Base-by-base conservation (phyloP, 805 yeast species). In the Jamesozyma piceae region DNA sequence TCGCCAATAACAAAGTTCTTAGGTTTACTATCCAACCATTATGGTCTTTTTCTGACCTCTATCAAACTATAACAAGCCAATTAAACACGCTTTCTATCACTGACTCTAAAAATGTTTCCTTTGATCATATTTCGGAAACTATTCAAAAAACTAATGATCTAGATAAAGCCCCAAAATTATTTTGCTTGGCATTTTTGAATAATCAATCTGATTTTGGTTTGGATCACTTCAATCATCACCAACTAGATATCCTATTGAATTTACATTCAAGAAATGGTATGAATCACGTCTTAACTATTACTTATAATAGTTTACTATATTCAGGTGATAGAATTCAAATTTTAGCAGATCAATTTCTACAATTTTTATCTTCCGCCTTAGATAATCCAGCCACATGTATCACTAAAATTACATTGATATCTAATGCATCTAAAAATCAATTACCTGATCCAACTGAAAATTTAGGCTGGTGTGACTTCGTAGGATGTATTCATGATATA, bases 401-500 rank as follows among this genome's bases (percentile, higher is more conserved):
- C 42, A 77, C 92, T 36, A 69, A 76, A 46, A 73, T 84, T 26
- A 73, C 76, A 34, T 69, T 92, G 49, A 67, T 86, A 43, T 87
- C 97, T 1, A 54, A 65, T n/a, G 62, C 79, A 1, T 95, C 88
- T 53, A 57, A 54, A 36, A 49, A 62, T 0, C 64, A 70, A 2
- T 69, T 94, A 43, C 98, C 98, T 5, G 89, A 89, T 60, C 97
- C 99, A 35, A 84, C 87, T 8, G 62, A 68, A 9, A 82, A 88
- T 53, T 71, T 92, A 49, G 95, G 88, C 64, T 92, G 97, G 97
- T 71, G 80, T 34, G 83, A 82, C 24, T 92, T 77, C 64, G 74
- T 94, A 51, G 98, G 99, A 37, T 89, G 97, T 14, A 94, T 92
- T 54, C 99, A 92, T 58, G 98, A 92, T 56, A 89, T 92, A 35